Evolutionary conservation across 768 basidiomycete genomes (phyloP).

Genomic region (Russula foetens): DNA sequence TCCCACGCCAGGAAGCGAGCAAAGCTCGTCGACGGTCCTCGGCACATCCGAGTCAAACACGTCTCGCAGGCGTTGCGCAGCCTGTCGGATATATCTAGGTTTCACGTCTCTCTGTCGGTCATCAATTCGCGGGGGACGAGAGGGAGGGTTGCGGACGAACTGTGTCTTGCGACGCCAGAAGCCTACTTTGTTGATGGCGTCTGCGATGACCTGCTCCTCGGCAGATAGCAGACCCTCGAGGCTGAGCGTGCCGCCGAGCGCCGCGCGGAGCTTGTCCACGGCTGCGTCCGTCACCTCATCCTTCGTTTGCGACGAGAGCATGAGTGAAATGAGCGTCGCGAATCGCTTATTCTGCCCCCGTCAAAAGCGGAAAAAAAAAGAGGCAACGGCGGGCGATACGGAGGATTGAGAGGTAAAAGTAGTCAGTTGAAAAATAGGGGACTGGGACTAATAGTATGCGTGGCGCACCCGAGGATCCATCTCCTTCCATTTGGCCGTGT

Average conservation of each 20-base stretch:
- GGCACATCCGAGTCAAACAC: constrained; percentile 81
- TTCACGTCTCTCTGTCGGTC: neutral
- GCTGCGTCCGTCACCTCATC: constrained; percentile 84
- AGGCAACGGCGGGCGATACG: too few relatives aligned
- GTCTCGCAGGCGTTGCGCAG: constrained; percentile 60
- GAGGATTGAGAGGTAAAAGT: neutral
- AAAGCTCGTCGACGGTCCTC: constrained; percentile 79
- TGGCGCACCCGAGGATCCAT: constrained; percentile 57
- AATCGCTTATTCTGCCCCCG: constrained; percentile 63
- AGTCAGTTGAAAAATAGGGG: too few relatives aligned
- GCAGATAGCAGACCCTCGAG: constrained; percentile 62
- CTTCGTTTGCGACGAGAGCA: constrained; percentile 95
- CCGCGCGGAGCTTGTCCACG: constrained; percentile 58
- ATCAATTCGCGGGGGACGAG: neutral
- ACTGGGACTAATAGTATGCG: too few relatives aligned
- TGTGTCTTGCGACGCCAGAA: constrained; percentile 87
- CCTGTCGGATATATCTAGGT: constrained; percentile 67
- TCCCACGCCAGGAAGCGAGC: constrained; percentile 87
- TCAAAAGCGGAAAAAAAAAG: neutral
- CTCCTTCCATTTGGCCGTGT: constrained; percentile 57
- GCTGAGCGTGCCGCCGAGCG: constrained; percentile 73
- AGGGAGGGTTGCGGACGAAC: constrained; percentile 38
- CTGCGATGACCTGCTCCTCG: constrained; percentile 51
- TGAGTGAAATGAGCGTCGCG: constrained; percentile 81
- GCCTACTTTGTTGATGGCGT: constrained; percentile 82